phyloP scores from a whole-genome alignment of 1,284 basidiomycete species.

The Lignosus rhinocerotis region DNA sequence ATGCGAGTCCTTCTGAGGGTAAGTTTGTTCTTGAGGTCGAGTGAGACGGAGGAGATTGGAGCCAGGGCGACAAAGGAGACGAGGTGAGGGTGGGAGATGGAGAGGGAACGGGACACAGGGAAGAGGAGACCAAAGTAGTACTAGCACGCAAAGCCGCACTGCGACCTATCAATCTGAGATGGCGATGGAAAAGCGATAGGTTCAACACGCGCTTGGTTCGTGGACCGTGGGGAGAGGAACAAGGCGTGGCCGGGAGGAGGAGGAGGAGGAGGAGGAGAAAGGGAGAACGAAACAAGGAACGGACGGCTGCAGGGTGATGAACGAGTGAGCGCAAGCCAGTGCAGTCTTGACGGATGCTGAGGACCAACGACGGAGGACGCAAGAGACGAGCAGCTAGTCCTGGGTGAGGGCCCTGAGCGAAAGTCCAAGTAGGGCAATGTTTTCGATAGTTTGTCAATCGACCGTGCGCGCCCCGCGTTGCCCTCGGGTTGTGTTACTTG shows the following conservation, averaged over 20 bases:
- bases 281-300: background rate
- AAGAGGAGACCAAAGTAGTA: constrained; percentile 1
- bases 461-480: too few species aligned
- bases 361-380: too few species aligned
- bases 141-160: background rate
- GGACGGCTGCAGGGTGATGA: background rate
- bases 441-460: too few species aligned
- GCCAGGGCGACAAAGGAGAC: background rate
- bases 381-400: too few species aligned
- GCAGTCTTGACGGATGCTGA: too few species aligned
- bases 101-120: background rate
- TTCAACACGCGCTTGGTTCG: background rate
- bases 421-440: too few species aligned
- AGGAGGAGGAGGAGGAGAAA: constrained; percentile 1
- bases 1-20: background rate
- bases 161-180: background rate
- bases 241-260: background rate
- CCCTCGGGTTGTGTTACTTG: too few species aligned
- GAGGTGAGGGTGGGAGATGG: background rate
- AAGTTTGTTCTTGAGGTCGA: background rate
- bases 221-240: background rate
- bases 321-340: background rate
- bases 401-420: too few species aligned
- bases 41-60: background rate
- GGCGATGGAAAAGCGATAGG: background rate